Base-by-base conservation (phyloP, 257 asterid genomes). In the Solanum chiquidenum region DNA sequence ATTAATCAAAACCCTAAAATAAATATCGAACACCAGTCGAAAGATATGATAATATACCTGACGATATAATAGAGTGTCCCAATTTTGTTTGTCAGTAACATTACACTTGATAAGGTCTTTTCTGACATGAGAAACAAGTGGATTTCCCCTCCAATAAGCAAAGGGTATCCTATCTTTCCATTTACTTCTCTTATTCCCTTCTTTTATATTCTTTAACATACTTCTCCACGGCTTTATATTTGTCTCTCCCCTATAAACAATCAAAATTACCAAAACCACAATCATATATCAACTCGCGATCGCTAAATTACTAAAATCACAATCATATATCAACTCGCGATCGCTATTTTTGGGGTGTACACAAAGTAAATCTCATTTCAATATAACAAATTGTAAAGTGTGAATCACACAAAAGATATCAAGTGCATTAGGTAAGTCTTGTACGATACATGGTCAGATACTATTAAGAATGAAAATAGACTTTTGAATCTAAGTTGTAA, bases 91-190 rank as follows among this genome's bases (percentile, higher is more conserved):
- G n/a, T 74, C 8, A 23, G 90, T 72, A 7, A 60, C 83, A 84
- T 88, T 88, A 72, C 90, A 88, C 38, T 84, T 88, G 1, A 60
- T 35, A 40, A 88, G 79, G 13, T 84, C 90, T 25, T 14, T 38
- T 27, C 88, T 83, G 0, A 72, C 25, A 7, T 14, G 23, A 52
- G 87, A n/a, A 33, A 88, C 79, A 9, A 25, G 44, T 20, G 90
- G 20, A 37, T 88, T 88, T 40, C 88, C 90, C 52, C 69, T 88
- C 90, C 90, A 88, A 72, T 83, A 88, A 27, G 90, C 90, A 10
- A 68, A 84, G 3, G 90, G 90, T 33, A 84, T 73, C 23, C 90
- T 37, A 1, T 88, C 86, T 9, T 23, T 64, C 90, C 90, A 84
- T 1, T 29, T 21, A 5, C 11, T 84, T 66, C 31, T 62, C 64